phyloP scores from a whole-genome alignment of 441 rosid species.

The Kokia cookei region DNA sequence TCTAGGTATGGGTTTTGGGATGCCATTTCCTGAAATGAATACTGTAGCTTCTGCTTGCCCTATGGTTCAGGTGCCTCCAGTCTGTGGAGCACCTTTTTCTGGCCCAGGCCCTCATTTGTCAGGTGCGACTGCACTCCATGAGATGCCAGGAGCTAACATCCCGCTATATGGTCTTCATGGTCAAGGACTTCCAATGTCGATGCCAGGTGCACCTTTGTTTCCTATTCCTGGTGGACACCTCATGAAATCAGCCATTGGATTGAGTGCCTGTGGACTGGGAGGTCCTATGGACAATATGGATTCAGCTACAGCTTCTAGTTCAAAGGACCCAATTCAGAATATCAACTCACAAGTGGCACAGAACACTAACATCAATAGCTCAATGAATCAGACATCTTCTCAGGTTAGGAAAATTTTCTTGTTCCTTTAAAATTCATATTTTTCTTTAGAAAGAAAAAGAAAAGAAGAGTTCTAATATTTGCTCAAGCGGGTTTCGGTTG shows the following conservation, averaged over 20 bases:
- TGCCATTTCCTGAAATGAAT: conserved; percentile 57
- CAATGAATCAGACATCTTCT: conserved; percentile 36
- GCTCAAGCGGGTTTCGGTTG: conserved; percentile 1
- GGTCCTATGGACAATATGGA: conserved; percentile 31
- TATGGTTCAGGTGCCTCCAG: conserved; percentile 41
- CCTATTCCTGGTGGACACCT: conserved; percentile 48
- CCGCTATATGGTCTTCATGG: conserved; percentile 42
- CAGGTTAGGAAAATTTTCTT: conserved; percentile 39
- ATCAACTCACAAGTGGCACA: conserved; percentile 33
- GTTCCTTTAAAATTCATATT: conserved; percentile 4
- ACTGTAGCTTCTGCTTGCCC: conserved; percentile 40
- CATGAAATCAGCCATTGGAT: conserved; percentile 29
- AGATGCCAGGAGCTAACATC: conserved; percentile 40
- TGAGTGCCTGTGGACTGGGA: conserved; percentile 19
- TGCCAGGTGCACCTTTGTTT: conserved; percentile 34
- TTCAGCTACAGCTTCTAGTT: conserved; percentile 29
- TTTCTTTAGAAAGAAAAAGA: background rate
- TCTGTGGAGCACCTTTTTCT: conserved; percentile 46
- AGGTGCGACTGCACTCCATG: conserved; percentile 29
- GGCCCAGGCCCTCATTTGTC: conserved; percentile 32
- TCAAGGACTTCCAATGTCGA: conserved; percentile 43
- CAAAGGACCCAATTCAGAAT: conserved; percentile 35
- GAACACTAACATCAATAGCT: conserved; percentile 16
- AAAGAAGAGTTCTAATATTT: background rate
- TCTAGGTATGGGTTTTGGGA: conserved; percentile 57